phyloP scores from a whole-genome alignment of 805 yeast species.

The Priceomyces fermenticarens region DNA sequence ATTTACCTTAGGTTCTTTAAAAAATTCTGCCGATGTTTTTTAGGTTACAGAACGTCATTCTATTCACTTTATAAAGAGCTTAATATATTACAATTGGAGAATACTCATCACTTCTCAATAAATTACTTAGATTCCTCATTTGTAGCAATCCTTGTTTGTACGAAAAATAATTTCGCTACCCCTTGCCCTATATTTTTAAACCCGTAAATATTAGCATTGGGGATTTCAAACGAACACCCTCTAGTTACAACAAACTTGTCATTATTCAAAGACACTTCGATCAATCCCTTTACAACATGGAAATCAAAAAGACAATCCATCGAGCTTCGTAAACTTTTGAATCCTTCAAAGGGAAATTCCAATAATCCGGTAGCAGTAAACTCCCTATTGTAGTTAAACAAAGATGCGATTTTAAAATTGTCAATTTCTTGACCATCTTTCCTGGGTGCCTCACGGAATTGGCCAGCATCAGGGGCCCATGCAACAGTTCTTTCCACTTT shows the following conservation, averaged over 20 bases:
- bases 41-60: no score
- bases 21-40: no score
- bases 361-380: conserved; percentile 73
- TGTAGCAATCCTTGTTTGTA: conserved; percentile 41
- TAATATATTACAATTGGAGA: no score
- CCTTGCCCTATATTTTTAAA: conserved; percentile 59
- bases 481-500: conserved; percentile 46
- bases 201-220: conserved; percentile 71
- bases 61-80: no score
- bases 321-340: conserved; percentile 58
- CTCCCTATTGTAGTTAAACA: conserved; percentile 61
- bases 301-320: conserved; percentile 71
- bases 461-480: conserved; percentile 58
- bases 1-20: no score
- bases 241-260: conserved; percentile 56
- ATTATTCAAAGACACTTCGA: conserved; percentile 65
- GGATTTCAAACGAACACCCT: conserved; percentile 82
- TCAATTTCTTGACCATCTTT: conserved; percentile 35
- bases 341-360: conserved; percentile 59
- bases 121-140: conserved; percentile 7
- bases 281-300: conserved; percentile 66
- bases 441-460: conserved; percentile 35
- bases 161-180: conserved; percentile 68
- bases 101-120: no score
- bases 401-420: conserved; percentile 57